phyloP scores from a whole-genome alignment of 371 early-diverging fungal genomes.

The Mucor circinelloides region DNA sequence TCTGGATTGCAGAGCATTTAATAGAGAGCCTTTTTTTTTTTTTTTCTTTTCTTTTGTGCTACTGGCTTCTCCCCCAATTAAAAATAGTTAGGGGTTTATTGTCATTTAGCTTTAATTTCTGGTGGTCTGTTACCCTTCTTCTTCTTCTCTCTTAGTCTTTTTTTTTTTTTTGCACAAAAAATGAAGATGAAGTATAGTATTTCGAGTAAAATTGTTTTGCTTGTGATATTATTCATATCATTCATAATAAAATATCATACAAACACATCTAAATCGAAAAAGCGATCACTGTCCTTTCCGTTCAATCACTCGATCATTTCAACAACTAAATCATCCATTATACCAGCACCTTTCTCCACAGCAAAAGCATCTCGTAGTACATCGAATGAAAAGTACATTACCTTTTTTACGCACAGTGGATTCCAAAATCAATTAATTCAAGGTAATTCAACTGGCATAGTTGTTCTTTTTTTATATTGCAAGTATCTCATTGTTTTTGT shows the following conservation, averaged over 20 bases:
- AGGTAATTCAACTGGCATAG: slow-evolving; percentile 23
- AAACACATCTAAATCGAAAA: background rate
- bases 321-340: background rate
- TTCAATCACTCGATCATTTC: slow-evolving; percentile 12
- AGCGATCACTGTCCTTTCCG: background rate
- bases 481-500: background rate
- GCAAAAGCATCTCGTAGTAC: background rate
- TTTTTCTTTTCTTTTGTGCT: background rate
- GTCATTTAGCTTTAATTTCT: background rate
- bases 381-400: slow-evolving; percentile 47
- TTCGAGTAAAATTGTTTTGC: slow-evolving; percentile 11
- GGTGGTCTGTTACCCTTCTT: background rate
- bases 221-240: slow-evolving; percentile 2
- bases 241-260: background rate
- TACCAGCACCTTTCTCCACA: background rate
- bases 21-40: background rate
- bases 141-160: background rate
- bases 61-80: background rate
- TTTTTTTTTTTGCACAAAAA: background rate
- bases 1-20: slow-evolving; percentile 57
- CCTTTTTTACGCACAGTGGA: slow-evolving; percentile 63
- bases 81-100: background rate
- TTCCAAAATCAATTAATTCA: slow-evolving; percentile 63
- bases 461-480: background rate
- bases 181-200: background rate